Evolutionary conservation across 2,329 filamentous ascomycete genomes (phyloP), one percentile per base, ranked within the genome.

Genomic region (Acephala macrosclerotiorum): DNA sequence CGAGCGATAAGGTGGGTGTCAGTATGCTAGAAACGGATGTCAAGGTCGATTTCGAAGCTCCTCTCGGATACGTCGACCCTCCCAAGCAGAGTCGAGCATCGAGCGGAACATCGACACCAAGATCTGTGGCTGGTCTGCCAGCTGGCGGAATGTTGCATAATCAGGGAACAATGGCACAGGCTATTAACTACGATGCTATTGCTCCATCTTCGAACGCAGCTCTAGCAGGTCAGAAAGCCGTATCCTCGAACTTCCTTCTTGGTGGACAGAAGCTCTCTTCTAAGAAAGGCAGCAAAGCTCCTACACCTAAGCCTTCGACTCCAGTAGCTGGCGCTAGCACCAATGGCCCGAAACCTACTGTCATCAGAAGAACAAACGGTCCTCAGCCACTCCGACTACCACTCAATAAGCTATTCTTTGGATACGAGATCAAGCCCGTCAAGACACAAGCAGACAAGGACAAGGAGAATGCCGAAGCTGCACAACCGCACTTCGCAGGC

Each of bases 21-120:
- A 94, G 94, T 74, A 96, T 97, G 79, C 90, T 97, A 63, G 96
- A 99, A 81, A 99, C 96, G 0, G 96, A 99, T 81, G 87, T 99
- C 14, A 93, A 93, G 64, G 96, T 99, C 68, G 96, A 99, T 75
- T 99, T 99, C 77, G 96, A 95, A 1, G 85, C 96, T 3, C 96
- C 96, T 0, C 87, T 99, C 1, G 96, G 96, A 68, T 99, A 98
- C 75, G 92, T 97, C 70, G 95, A 98, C 78, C 93, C 94, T 0
- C 88, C 86, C 66, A 49, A 38, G 36, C 61, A 36, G 16, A 79
- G 78, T 26, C 72, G 74, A 61, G 42, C 42, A 18, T 78, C 78
- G 29, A 96, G 92, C 71, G 94, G 94, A n/a, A 94, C 93, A 20
- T 95, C 90, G 79, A 97, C 94, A 18, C 94, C 94, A 1, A 83